These are phyloP conservation scores for Brassica incana DNA, from an alignment of 345 rosid species.

Conservation along the genomic window DNA sequence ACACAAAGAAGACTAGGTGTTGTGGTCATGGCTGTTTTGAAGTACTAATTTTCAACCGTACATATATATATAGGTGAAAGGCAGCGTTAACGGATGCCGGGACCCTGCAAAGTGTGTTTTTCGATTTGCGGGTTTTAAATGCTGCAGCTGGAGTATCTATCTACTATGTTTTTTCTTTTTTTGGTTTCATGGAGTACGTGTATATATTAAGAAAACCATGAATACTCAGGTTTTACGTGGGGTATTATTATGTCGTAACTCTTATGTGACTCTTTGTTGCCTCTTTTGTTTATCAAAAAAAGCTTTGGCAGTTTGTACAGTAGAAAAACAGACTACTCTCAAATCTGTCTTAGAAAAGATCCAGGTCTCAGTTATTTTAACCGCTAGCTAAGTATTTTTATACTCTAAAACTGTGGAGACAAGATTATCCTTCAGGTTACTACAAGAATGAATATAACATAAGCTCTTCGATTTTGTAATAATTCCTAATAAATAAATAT, in stretches of 20 bases:
- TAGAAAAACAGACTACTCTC: neutral
- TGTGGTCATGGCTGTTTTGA: conserved; percentile 1
- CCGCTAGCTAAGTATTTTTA: neutral
- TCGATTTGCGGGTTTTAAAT: conserved; percentile 36
- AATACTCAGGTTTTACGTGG: conserved; percentile 37
- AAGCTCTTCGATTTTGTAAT: neutral
- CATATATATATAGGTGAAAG: conserved; percentile 26
- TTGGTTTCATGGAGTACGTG: conserved; percentile 31
- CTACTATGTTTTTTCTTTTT: conserved; percentile 11
- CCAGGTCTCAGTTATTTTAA: too few relatives aligned
- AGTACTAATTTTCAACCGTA: conserved; percentile 39
- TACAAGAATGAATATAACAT: neutral
- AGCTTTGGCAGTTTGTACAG: conserved; percentile 39
- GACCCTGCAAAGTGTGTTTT: conserved; percentile 35
- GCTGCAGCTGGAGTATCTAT: conserved; percentile 29
- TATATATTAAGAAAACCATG: conserved; percentile 30
- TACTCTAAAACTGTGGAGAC: neutral
- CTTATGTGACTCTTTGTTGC: conserved; percentile 26
- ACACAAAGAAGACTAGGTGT: conserved; percentile 25
- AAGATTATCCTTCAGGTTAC: neutral
- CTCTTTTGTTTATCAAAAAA: conserved; percentile 19
- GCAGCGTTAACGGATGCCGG: conserved; percentile 38
- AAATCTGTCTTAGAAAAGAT: neutral
- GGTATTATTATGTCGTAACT: conserved; percentile 36
- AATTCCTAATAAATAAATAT: neutral